Base-by-base conservation (phyloP, 2,329 filamentous ascomycete species). In the Trichothecium roseum region DNA sequence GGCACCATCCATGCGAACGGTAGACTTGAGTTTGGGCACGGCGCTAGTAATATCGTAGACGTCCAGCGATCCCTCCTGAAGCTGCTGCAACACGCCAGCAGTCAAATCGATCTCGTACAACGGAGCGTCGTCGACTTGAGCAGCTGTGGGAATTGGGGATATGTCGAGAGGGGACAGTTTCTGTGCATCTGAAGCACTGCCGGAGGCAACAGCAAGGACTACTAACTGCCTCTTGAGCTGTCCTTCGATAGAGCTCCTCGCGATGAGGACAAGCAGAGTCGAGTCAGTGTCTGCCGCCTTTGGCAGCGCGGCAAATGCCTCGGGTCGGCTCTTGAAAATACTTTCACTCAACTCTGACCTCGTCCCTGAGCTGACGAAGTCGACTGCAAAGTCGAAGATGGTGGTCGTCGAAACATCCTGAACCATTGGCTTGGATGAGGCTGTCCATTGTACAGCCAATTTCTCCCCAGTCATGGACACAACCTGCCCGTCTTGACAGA, bases 41-140 rank as follows among this genome's bases (percentile, higher is more conserved):
- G 72, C 72, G 12, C 69, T 66, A 13, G 70, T 72, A 24, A 87
- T 57, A 41, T 84, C 75, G 51, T 78, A 84, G 3, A 76, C 72
- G 18, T 62, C 65, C 14, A 88, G 59, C 1, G 52, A 57, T 9
- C 67, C 69, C 16, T 64, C 59, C 12, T 61, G 52, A 2, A 84
- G 62, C 47, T 79, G 69, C 40, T 83, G 67, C 4, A 88, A 57
- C 28, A 69, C 66, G 10, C 81, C 82, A 24, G 38, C 42, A 12
- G 46, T 41, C 4, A 51, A 42, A 24, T 24, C 20, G 20, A 24
- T 24, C 20, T 24, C 20, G 10, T 6, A 24, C 10, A 10, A 6
- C 20, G 10, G 6, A 6, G 6, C 10, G 6, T 24, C 20, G 6
- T 10, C 20, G 6, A 10, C 10, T 24, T 24, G 20, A 24, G 20